Base-by-base conservation (phyloP, 805 yeast species). In the Wickerhamiella domercqiae region DNA sequence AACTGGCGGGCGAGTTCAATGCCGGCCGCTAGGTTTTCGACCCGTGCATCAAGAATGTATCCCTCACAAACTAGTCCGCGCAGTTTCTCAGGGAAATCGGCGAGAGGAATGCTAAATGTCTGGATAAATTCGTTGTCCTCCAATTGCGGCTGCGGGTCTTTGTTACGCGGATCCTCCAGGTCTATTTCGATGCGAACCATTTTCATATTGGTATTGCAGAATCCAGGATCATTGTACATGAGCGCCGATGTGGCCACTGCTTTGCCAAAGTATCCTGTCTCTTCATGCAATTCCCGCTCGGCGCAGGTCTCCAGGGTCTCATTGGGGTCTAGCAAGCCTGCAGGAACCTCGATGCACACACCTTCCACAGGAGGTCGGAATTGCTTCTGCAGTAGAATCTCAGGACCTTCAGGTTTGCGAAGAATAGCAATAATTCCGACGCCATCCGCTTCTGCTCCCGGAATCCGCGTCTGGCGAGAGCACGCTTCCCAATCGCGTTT, bases 41-140 rank as follows among this genome's bases (percentile, higher is more conserved):
- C 74, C 46, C 94, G 72, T 1, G 94, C 87, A 59, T 90, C 98
- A 22, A 87, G 62, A 21, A 69, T 69, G 55, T 72, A 82, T 1
- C 94, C 94, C 55, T 80, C 67, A 2, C 56, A 48, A 19, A 63
- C 69, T 15, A 84, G 57, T 21, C 62, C 54, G 6, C 58, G 59
- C 53, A 87, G 54, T 20, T 63, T 68, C 19, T 64, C 66, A 5
- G 76, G 72, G 33, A 87, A 66, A 14, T 64, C 56, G 13, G 60
- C 57, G 46, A 84, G 56, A 11, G 86, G 83, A 22, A 59, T 49
- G 1, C 73, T 64, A 53, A 87, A 80, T n/a, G 82, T 75, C 50
- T 84, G 96, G 36, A 87, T 90, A 54, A 79, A 87, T 61, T 87
- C 98, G 43, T 75, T 78, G 5, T 83, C 95, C 59, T 90, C 96